These are phyloP conservation scores for Pelargonium australe DNA, from an alignment of 441 rosid species.

Conservation along the genomic window DNA sequence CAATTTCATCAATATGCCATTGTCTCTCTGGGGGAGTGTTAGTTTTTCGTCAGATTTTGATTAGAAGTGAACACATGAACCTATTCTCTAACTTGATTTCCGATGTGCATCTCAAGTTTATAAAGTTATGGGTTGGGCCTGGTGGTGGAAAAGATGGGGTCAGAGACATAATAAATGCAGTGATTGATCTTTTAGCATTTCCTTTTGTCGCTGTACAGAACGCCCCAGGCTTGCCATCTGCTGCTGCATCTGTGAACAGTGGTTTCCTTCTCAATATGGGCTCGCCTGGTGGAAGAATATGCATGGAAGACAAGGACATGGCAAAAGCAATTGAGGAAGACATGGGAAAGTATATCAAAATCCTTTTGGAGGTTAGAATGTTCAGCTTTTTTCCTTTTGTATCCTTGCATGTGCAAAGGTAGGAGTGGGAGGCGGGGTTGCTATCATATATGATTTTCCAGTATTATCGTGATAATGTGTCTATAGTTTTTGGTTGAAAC, in stretches of 20 bases:
- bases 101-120: slow-evolving; percentile 75
- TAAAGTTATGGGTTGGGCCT: slow-evolving; percentile 80
- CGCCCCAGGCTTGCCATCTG: slow-evolving; percentile 65
- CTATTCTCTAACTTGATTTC: slow-evolving; percentile 50
- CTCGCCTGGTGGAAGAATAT: slow-evolving; percentile 70
- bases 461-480: slow-evolving; percentile 4
- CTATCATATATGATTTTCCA: slow-evolving; percentile 4
- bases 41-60: slow-evolving; percentile 68
- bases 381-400: neutral
- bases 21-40: slow-evolving; percentile 77
- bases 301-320: slow-evolving; percentile 72
- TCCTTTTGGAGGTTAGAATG: slow-evolving; percentile 71
- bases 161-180: slow-evolving; percentile 64
- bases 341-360: slow-evolving; percentile 77
- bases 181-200: slow-evolving; percentile 79
- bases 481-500: slow-evolving; percentile 10
- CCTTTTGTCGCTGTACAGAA: slow-evolving; percentile 90
- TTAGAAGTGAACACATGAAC: slow-evolving; percentile 59
- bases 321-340: slow-evolving; percentile 80
- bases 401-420: neutral
- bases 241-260: slow-evolving; percentile 85
- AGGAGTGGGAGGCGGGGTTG: neutral
- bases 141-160: slow-evolving; percentile 92
- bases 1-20: slow-evolving; percentile 73
- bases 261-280: slow-evolving; percentile 91